phyloP scores from a whole-genome alignment of 345 rosid species.

The Eucalyptus camaldulensis region DNA sequence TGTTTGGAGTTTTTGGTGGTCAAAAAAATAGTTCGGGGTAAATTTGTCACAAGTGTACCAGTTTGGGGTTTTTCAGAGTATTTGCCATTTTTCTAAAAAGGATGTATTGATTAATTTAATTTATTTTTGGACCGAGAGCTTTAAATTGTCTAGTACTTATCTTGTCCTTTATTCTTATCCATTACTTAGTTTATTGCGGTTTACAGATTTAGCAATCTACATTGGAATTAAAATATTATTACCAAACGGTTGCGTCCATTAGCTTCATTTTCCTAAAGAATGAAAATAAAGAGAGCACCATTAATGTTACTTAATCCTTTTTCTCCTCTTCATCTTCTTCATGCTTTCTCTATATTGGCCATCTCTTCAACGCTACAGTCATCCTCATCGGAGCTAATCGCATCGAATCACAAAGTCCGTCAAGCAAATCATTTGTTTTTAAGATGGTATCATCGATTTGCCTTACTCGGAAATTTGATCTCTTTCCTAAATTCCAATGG shows the following conservation, averaged over 20 bases:
- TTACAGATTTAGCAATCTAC: background rate
- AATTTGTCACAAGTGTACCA: no score
- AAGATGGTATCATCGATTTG: fast-evolving
- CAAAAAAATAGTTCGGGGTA: no score
- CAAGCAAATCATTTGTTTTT: fast-evolving
- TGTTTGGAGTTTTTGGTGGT: no score
- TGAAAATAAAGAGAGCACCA: background rate
- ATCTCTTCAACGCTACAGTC: no score
- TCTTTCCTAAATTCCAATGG: background rate
- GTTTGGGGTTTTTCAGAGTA: no score
- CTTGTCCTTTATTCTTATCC: background rate
- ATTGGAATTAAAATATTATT: background rate
- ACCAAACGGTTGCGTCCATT: background rate
- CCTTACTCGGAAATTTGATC: background rate
- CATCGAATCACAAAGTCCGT: fast-evolving
- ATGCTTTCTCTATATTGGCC: no score
- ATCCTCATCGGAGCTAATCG: fast-evolving
- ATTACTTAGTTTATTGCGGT: background rate
- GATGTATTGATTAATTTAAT: background rate
- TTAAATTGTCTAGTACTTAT: background rate
- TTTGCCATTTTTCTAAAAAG: background rate
- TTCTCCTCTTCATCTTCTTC: background rate
- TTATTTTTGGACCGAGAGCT: background rate
- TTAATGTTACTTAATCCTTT: background rate
- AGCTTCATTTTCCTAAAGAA: background rate